Conservation (phyloP, 768 basidiomycete genomes). For the Phylloporus sp. region DNA sequence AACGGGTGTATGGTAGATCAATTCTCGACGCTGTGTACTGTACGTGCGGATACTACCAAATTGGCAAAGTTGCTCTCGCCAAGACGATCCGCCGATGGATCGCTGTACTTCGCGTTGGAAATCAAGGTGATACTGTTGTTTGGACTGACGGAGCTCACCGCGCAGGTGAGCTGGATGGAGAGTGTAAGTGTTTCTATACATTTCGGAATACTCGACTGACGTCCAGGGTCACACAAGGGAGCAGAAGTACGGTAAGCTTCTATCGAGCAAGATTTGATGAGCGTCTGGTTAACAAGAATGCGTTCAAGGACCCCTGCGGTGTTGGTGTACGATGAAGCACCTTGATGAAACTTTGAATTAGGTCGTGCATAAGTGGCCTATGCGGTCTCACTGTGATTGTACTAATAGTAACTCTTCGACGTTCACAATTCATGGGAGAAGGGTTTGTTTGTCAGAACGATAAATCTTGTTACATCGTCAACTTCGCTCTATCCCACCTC, state of each 20-base stretch:
- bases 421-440: no score
- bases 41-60: constrained; percentile 32
- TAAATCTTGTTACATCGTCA: no score
- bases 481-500: no score
- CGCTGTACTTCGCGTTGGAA: constrained; percentile 25
- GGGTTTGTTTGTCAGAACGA: no score
- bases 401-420: not conserved
- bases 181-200: constrained; percentile 32
- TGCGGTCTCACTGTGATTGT: not conserved
- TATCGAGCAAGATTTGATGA: not conserved
- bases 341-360: not conserved
- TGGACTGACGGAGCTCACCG: constrained; percentile 51
- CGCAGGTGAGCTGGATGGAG: constrained; percentile 50
- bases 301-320: constrained; percentile 25
- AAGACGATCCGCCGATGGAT: constrained; percentile 20
- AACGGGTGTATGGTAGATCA: constrained; percentile 18
- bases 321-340: constrained; percentile 27
- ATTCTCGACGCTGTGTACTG: constrained; percentile 34
- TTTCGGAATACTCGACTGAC: not conserved
- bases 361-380: not conserved
- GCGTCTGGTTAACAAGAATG: not conserved
- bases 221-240: constrained; percentile 19
- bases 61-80: constrained; percentile 24
- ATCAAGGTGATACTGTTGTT: constrained; percentile 43
- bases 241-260: constrained; percentile 33